Evolutionary conservation across 2,329 filamentous ascomycete genomes (phyloP), one percentile per base, ranked within the genome.

Genomic region (Aspergillus bombycis): DNA sequence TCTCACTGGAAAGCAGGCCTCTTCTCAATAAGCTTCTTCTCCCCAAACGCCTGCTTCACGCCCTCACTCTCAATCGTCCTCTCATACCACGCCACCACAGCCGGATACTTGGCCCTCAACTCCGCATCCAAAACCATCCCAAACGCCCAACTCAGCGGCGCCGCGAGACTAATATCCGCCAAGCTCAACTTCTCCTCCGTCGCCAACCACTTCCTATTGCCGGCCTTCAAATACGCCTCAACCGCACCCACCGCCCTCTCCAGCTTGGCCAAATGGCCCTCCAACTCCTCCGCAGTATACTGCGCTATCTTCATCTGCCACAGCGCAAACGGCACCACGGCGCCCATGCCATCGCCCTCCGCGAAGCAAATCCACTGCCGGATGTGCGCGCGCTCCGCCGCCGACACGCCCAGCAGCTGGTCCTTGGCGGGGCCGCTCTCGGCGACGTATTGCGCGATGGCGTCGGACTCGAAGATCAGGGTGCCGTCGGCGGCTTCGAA

Each of bases 391-490:
- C 77, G 74, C 54, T 80, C 76, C 64, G 79, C 76, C 8, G 74
- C 55, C 38, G 80, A 81, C 2, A 66, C 58, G n/a, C 84, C 83
- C 11, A 84, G 68, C 8, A 86, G 77, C 72, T 85, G 82, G 4
- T 65, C 67, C 8, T 78, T 76, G 58, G 75, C 74, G 46, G 83
- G 81, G 8, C 84, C 83, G 41, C 76, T 77, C 59, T 79, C 78
- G 52, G 83, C 82, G 41, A 84, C 63, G 72, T 82, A 84, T 48
- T 74, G 73, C 21, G 76, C 72, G 69, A 86, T 86, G 61, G 84
- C 83, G 36, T 78, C 76, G 38, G 78, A 77, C 66, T 85, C 84
- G 65, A 78, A 69, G 41, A 86, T 61, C 65, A 63, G 72, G 71
- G 52, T 57, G 55, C 83, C 83, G 67, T 84, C 81, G 26, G 81